Evolutionary conservation across 805 yeast genomes (phyloP), one percentile per base, ranked within the genome.

Genomic region (Candida andamanensis): DNA sequence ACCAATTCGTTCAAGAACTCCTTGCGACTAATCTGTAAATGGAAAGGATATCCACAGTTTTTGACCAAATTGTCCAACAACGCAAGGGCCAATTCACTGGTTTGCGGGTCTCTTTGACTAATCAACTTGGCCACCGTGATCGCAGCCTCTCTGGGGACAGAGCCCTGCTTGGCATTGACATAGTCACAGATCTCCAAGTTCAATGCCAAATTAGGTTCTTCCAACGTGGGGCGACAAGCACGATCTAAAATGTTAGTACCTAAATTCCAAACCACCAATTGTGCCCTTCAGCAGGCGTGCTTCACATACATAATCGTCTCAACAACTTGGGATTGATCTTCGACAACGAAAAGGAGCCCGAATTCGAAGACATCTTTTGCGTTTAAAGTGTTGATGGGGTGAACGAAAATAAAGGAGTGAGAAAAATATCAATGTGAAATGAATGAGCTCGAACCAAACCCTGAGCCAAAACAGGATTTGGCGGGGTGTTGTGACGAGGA

Each of bases 41-140:
- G 98, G 61, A 92, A 77, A 6, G 98, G 97, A 56, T 90, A 92
- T 4, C 97, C 98, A 63, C 99, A 92, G 64, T 92, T 92, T 62
- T 92, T 92, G 32, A 92, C 98, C 46, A 92, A 66, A 33, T 85
- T 85, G 53, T 92, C 99, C 40, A 92, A 71, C 30, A 85, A 61
- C 2, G 87, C 74, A 42, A 92, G 60, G 7, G 97, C 96, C 50
- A 89, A 78, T 35, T 82, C 77, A 4, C 89, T 76, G 20, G 87
- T 82, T 49, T 85, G 94, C 1, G 94, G 78, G 45, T 84, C 92
- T 49, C 85, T 71, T 44, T 81, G 80, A 59, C 86, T 84, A 52
- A 90, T 75, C 40, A 86, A 67, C 50, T 80, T 80, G 33, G 82
- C 97, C 40, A 89, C 78, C 5, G 89, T 80, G 40, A 78, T 71